These are phyloP conservation scores for Verticillium alfalfae DNA, from an alignment of 2,329 filamentous ascomycete genomes.

Conservation along the genomic window DNA sequence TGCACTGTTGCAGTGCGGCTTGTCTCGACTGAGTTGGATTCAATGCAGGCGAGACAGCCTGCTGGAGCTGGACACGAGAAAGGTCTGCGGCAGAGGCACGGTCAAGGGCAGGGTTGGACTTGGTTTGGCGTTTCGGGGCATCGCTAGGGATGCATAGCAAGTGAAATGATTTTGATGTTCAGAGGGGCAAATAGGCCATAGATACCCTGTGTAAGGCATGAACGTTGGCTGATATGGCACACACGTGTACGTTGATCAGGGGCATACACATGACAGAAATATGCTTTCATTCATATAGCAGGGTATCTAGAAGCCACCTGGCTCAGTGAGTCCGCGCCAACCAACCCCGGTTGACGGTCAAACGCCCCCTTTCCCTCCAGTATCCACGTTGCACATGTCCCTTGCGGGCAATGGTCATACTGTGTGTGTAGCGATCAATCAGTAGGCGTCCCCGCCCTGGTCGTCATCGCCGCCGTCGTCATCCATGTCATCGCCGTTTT, in stretches of 20 bases:
- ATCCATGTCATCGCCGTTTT: constrained; percentile 49
- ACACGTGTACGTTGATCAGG: background rate
- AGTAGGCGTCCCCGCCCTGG: constrained; percentile 30
- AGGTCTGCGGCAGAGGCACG: background rate
- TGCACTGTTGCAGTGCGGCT: no score
- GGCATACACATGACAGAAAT: background rate
- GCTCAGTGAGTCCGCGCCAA: background rate
- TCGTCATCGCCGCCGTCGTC: constrained; percentile 47
- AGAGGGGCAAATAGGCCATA: background rate
- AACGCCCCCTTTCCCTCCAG: background rate
- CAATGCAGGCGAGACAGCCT: no score
- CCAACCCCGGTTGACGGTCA: background rate
- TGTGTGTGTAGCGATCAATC: background rate
- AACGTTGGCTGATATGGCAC: background rate
- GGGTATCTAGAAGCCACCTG: background rate
- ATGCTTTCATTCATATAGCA: background rate
- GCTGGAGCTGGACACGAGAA: background rate
- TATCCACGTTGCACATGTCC: background rate
- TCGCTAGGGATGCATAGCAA: background rate
- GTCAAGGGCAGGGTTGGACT: background rate
- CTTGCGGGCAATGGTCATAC: background rate
- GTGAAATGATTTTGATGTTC: background rate
- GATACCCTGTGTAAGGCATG: background rate
- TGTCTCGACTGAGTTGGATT: no score
- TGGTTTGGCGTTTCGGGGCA: background rate